phyloP scores from a whole-genome alignment of 2,329 filamentous ascomycete species.

The Elsinoe necatrix region DNA sequence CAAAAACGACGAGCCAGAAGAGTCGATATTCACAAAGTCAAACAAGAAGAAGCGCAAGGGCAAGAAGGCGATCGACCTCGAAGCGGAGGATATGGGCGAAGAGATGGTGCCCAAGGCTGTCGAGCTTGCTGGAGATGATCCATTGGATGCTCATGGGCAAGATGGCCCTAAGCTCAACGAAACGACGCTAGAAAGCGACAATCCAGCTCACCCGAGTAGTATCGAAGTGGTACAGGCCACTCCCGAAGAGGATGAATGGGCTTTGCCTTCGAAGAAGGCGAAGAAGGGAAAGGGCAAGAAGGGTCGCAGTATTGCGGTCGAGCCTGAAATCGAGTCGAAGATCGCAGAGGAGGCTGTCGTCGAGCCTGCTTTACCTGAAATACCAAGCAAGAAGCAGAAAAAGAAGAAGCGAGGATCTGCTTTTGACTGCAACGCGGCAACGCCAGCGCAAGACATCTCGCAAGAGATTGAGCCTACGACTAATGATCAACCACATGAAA shows the following conservation, averaged over 20 bases:
- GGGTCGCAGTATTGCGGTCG: background rate
- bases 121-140: slow-evolving; percentile 6
- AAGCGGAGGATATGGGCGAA: background rate
- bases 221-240: background rate
- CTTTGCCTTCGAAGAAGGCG: slow-evolving; percentile 27
- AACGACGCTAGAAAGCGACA: no score
- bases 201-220: background rate
- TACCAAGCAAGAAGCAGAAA: slow-evolving; percentile 3
- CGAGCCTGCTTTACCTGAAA: background rate
- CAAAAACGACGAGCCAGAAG: slow-evolving; percentile 23
- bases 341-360: background rate
- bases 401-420: slow-evolving; percentile 9
- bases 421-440: slow-evolving; percentile 6
- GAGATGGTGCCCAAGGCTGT: background rate
- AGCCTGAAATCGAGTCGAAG: background rate
- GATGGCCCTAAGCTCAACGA: background rate
- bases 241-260: slow-evolving; percentile 18
- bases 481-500: background rate
- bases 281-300: slow-evolving; percentile 24
- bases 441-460: background rate
- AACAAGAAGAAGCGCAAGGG: slow-evolving; percentile 34
- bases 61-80: slow-evolving; percentile 31
- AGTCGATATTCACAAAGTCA: slow-evolving; percentile 30
- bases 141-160: background rate
- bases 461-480: background rate